Conservation (phyloP, 495 filamentous ascomycete genomes). For the Opeltia flavorubescens region DNA sequence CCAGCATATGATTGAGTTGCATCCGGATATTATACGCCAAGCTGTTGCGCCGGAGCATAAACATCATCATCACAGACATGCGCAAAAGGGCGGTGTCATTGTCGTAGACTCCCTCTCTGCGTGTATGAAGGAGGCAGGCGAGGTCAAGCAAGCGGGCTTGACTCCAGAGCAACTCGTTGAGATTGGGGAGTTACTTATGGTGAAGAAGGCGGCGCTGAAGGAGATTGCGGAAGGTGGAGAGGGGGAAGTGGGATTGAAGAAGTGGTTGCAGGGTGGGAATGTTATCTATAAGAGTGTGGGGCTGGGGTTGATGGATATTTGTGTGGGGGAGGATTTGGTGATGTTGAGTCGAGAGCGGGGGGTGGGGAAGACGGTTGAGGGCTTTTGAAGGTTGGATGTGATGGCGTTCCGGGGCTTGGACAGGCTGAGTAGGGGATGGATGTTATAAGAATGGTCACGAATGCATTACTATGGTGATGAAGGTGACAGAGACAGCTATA, state of each 20-base stretch:
- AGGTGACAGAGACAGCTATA: too few relatives aligned
- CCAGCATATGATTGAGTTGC: constrained; percentile 73
- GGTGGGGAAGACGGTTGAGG: constrained; percentile 56
- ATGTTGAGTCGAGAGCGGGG: constrained; percentile 56
- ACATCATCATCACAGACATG: constrained; percentile 57
- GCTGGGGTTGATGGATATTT: constrained; percentile 66
- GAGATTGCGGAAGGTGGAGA: constrained; percentile 27
- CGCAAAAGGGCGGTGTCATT: constrained; percentile 56
- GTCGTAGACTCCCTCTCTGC: constrained; percentile 73
- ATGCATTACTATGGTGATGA: too few relatives aligned
- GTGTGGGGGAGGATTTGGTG: constrained; percentile 62
- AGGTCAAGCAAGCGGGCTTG: constrained; percentile 69
- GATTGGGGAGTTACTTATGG: constrained; percentile 71
- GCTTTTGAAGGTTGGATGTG: constrained; percentile 51
- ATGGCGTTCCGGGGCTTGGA: too few relatives aligned
- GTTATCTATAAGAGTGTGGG: constrained; percentile 80
- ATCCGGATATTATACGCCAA: constrained; percentile 56
- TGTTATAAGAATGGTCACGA: too few relatives aligned
- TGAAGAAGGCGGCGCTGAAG: constrained; percentile 34
- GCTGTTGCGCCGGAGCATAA: constrained; percentile 41
- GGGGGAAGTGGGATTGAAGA: constrained; percentile 40
- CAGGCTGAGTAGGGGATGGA: too few relatives aligned
- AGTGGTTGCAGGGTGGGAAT: constrained; percentile 69
- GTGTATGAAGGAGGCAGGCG: constrained; percentile 74
- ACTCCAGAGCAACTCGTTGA: constrained; percentile 64